phyloP scores from a whole-genome alignment of 139 green algal genomes.

The Edaphochlamys debaryana region DNA sequence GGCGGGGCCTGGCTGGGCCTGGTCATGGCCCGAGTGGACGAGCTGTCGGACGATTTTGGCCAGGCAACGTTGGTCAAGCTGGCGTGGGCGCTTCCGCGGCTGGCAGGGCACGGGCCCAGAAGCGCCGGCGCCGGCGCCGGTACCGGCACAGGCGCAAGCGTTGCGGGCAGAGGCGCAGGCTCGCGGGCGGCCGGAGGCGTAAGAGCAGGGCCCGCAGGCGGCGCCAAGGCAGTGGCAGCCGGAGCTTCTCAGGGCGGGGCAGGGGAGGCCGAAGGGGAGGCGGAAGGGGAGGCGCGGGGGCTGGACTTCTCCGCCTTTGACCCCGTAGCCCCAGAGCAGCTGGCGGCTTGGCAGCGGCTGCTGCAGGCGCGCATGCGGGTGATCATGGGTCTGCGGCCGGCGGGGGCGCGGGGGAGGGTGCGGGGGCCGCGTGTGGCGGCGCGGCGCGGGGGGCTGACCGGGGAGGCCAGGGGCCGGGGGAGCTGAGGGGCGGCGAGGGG shows the following conservation, averaged over 20 bases:
- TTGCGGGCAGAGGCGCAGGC: too few species aligned
- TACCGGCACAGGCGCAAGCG: background rate
- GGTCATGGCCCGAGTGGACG: background rate
- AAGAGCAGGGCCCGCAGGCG: too few species aligned
- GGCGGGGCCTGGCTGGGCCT: background rate
- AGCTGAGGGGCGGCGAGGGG: too few species aligned
- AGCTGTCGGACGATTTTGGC: slow-evolving; percentile 11
- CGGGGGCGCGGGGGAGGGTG: too few species aligned
- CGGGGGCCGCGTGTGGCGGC: too few species aligned
- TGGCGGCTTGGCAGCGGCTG: background rate
- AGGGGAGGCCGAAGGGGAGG: background rate
- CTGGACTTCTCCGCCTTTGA: too few species aligned
- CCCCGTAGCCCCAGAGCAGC: background rate
- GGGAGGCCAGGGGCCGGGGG: too few species aligned
- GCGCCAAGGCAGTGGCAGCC: too few species aligned
- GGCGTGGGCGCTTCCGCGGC: slow-evolving; percentile 31
- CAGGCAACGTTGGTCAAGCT: slow-evolving; percentile 17
- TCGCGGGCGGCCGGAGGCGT: too few species aligned
- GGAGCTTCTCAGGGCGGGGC: background rate
- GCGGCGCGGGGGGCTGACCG: too few species aligned
- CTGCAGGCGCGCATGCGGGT: background rate
- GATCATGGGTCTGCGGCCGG: slow-evolving; percentile 41
- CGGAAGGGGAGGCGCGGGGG: background rate
- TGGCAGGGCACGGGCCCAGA: background rate
- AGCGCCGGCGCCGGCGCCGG: background rate